Evolutionary conservation across 352 stramenopile species (phyloP), one percentile per base, ranked within the genome.

Genomic region (Globisporangium nodosum): DNA sequence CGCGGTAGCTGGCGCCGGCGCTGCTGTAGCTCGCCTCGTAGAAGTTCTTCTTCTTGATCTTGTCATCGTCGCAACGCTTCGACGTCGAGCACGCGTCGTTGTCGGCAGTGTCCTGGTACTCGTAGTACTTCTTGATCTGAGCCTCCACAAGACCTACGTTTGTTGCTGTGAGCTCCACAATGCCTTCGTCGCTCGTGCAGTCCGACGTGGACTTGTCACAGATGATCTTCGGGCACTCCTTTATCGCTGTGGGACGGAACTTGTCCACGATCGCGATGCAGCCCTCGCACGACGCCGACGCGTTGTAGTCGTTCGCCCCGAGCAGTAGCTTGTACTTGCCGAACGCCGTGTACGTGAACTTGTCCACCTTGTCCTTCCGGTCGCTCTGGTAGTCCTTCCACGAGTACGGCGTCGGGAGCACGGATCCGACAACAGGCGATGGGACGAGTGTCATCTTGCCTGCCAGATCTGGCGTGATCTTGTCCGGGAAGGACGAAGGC

Each of bases 191-290:
- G 21, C 49, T 53, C 0, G 30, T 53, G 45, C 61, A 58, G 3
- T 54, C 47, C 5, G 35, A 48, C 46, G 39, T 45, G n/a, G 46
- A 35, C 20, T 40, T 45, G 43, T 86, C 78, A 46, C 68, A 82
- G 52, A 85, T 83, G 11, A 52, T 68, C 11, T 47, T 52, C 0
- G 76, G 76, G 20, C 79, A 89, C 18, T 27, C 27, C 0, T 64
- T 74, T 0, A 3, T 53, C 3, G 40, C 55, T 54, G 53, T 58
- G 1, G 80, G 80, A 33, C 77, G 77, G 55, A 73, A 73, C 1
- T 76, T 60, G 53, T 90, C 80, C 3, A 84, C 63, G 20, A 90
- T 70, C 0, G 72, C 63, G 3, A 90, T 49, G 43, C 80, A 90
- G 3, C 75, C 80, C 2, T 60, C 33, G 52, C 75, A 90, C 33